Percentiles rank a stretch among this genome's conserved stretches.
These are phyloP conservation scores for Heterobasidion annosum DNA, from an alignment of 1,284 basidiomycete genomes.

Conservation along the genomic window DNA sequence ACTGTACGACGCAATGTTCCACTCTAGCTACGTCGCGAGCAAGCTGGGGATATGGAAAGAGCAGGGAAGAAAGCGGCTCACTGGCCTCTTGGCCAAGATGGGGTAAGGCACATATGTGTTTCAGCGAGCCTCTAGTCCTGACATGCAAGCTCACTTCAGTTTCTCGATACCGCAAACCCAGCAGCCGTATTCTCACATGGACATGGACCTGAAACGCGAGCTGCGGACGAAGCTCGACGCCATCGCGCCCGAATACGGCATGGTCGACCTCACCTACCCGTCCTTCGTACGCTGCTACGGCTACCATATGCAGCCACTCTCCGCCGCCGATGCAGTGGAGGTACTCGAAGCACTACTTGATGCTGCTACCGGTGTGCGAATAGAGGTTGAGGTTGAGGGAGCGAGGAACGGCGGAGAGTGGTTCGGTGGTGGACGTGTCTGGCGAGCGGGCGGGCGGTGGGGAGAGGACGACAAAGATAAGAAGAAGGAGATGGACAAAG, in stretches of 20 bases:
- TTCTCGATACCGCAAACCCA: slow-evolving; percentile 92
- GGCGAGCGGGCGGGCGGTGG: slow-evolving; percentile 47
- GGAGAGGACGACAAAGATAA: slow-evolving; percentile 33
- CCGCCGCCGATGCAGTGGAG: slow-evolving; percentile 92
- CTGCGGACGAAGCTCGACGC: slow-evolving; percentile 79
- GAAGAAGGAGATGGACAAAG: slow-evolving; percentile 21
- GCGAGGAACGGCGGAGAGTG: slow-evolving; percentile 82
- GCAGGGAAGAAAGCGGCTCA: slow-evolving; percentile 80
- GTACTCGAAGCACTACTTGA: slow-evolving; percentile 84
- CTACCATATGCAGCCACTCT: slow-evolving; percentile 79
- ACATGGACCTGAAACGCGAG: slow-evolving; percentile 84
- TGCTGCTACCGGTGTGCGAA: slow-evolving; percentile 80
- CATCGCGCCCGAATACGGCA: slow-evolving; percentile 92
- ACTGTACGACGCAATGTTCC: slow-evolving; percentile 95
- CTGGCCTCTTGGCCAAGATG: slow-evolving; percentile 96
- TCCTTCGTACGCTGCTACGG: slow-evolving; percentile 92
- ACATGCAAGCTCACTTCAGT: slow-evolving; percentile 27
- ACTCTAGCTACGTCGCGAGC: slow-evolving; percentile 92
- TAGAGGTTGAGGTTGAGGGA: slow-evolving; percentile 86
- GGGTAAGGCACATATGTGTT: slow-evolving; percentile 51
- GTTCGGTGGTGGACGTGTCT: slow-evolving; percentile 73
- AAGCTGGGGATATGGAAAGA: slow-evolving; percentile 97
- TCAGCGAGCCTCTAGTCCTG: background rate
- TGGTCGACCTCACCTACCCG: slow-evolving; percentile 90
- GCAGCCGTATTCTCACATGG: slow-evolving; percentile 94